phyloP scores from a whole-genome alignment of 2,329 filamentous ascomycete genomes.

The Venturia aucupariae region DNA sequence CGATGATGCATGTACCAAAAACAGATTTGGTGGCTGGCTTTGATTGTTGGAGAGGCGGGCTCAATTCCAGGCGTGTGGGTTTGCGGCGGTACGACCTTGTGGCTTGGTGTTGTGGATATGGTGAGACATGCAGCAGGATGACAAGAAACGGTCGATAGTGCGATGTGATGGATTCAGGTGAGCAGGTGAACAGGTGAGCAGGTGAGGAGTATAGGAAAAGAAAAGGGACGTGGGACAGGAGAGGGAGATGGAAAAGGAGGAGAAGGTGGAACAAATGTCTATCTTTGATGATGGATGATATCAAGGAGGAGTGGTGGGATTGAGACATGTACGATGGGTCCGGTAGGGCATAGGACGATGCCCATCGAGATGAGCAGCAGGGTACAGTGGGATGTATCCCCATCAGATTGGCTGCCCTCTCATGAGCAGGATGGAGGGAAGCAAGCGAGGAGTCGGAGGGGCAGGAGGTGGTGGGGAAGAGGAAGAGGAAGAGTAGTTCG shows the following conservation, averaged over 20 bases:
- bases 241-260: too few species aligned
- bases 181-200: neutral
- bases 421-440: neutral
- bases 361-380: neutral
- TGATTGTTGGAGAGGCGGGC: neutral
- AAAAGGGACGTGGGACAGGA: neutral
- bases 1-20: too few species aligned
- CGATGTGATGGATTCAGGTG: neutral
- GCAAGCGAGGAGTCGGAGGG: neutral
- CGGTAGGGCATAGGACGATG: neutral
- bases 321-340: neutral
- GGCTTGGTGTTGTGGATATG: neutral
- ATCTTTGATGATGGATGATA: neutral
- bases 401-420: neutral
- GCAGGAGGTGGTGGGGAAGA: too few species aligned
- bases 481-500: too few species aligned
- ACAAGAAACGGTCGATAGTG: conserved; percentile 4
- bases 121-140: neutral
- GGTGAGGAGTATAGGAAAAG: neutral
- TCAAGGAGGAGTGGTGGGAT: neutral
- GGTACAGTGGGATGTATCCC: too few species aligned
- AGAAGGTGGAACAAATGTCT: neutral
- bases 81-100: neutral
- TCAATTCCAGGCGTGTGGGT: neutral
- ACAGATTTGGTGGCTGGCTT: neutral